phyloP scores from a whole-genome alignment of 495 filamentous ascomycete species.

The Penicillium arizonense region DNA sequence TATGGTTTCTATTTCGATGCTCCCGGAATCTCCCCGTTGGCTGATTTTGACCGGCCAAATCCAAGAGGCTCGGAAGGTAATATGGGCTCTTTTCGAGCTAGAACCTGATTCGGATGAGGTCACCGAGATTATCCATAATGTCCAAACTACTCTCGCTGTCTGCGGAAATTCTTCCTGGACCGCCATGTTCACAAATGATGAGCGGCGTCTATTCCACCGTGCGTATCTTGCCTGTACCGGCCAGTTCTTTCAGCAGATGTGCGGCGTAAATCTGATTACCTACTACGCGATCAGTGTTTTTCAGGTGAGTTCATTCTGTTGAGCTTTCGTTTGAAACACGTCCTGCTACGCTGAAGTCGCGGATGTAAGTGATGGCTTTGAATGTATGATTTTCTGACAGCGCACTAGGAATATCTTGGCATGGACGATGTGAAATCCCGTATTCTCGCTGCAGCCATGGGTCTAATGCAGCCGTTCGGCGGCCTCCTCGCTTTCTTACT shows the following conservation, averaged over 20 bases:
- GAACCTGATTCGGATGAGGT: slow-evolving; percentile 22
- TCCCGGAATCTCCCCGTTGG: slow-evolving; percentile 60
- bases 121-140: slow-evolving; percentile 27
- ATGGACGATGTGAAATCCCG: slow-evolving; percentile 76
- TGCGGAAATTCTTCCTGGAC: slow-evolving; percentile 3
- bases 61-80: slow-evolving; percentile 42
- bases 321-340: no score
- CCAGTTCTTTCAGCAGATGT: slow-evolving; percentile 51
- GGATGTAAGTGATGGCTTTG: no score
- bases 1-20: slow-evolving; percentile 52
- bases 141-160: slow-evolving; percentile 31
- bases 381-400: slow-evolving; percentile 28
- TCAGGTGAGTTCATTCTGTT: no score
- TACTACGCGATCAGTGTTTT: slow-evolving; percentile 36
- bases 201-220: slow-evolving; percentile 24
- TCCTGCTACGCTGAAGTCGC: no score
- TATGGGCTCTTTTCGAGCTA: slow-evolving; percentile 26
- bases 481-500: slow-evolving; percentile 71
- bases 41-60: slow-evolving; percentile 48
- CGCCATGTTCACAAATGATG: slow-evolving; percentile 22
- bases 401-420: slow-evolving; percentile 49
- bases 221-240: slow-evolving; percentile 22
- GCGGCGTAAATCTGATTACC: slow-evolving; percentile 58
- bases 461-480: slow-evolving; percentile 71
- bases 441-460: slow-evolving; percentile 72